Base-by-base conservation (phyloP, 139 green algal genomes). In the Monoraphidium neglectum region DNA sequence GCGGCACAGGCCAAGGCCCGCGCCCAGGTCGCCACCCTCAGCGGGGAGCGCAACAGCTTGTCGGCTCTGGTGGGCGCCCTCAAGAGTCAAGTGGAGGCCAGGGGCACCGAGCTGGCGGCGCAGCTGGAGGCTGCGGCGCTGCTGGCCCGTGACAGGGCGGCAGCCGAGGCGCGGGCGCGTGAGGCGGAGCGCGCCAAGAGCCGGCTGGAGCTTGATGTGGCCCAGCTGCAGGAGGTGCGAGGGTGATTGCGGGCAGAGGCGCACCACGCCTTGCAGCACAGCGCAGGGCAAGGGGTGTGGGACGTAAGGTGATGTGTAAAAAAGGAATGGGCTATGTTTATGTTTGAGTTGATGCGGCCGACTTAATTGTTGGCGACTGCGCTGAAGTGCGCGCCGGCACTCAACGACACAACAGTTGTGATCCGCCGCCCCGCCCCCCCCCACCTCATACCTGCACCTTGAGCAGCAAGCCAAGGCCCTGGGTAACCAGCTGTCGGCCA, bases 401-500 rank as follows among this genome's bases (percentile, higher is more conserved):
- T 51, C 8, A 51, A 51, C 43, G 12, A 51, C 43, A 51, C 43
- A 8, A 51, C 8, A 8, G 43, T 51, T 12, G 8, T 51, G 16
- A n/a, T n/a, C n/a, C n/a, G n/a, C n/a, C n/a, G n/a, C n/a, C n/a
- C 62, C 46, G 62, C 68, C 46, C 36, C 62, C 0, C 72, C 26
- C 62, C 10, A 40, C 26, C 47, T 57, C 46, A 26, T 40, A 71
- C 60, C 59, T 56, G 47, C 63, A 73, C 57, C 63, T 66, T 49
- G 35, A 59, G 47, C 46, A 79, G 60, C 6, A 35, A 1, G 62
- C 73, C 3, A 38, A 54, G 2, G 47, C 73, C 21, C 16, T 49
- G 24, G 62, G 60, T 2, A 23, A 72, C 56, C 16, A 71, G 73
- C 56, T 30, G 56, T 10, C 56, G 10, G 56, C 24, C 56, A 6